A percentile compares a stretch with the other conserved stretches of the same genome.
Evolutionary conservation across 73 alveolate genomes (phyloP).

Genomic region (Stentor coeruleus): DNA sequence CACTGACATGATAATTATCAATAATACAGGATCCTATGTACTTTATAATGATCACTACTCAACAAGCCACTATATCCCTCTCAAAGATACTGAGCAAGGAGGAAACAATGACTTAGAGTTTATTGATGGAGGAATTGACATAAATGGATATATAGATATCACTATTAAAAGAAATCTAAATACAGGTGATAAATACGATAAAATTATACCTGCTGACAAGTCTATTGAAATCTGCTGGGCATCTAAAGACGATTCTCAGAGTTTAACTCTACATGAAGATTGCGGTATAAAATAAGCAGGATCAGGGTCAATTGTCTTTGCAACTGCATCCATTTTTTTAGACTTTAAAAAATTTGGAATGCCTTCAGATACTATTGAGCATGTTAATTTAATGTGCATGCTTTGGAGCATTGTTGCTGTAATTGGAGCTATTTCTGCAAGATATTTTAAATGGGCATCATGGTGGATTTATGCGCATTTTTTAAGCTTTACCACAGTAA

Average conservation of each 20-base stretch:
- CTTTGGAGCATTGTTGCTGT: background rate
- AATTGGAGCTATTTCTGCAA: background rate
- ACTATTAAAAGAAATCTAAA: background rate
- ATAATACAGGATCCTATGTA: background rate
- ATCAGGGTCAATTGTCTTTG: background rate
- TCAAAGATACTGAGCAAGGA: background rate
- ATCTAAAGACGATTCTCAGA: background rate
- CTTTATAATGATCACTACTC: background rate
- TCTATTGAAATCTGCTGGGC: background rate
- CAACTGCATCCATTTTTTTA: background rate
- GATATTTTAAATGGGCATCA: background rate
- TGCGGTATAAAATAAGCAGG: background rate
- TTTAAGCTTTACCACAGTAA: background rate
- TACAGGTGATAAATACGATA: background rate
- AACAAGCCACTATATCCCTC: background rate
- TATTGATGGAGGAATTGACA: background rate
- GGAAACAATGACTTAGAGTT: background rate
- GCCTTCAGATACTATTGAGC: background rate
- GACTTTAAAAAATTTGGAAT: background rate
- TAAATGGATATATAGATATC: background rate
- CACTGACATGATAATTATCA: background rate
- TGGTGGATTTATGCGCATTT: background rate
- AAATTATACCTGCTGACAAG: background rate
- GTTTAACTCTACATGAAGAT: background rate
- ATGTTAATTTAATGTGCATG: background rate